phyloP scores from a whole-genome alignment of 805 yeast genomes.

The Myxozyma monticola region DNA sequence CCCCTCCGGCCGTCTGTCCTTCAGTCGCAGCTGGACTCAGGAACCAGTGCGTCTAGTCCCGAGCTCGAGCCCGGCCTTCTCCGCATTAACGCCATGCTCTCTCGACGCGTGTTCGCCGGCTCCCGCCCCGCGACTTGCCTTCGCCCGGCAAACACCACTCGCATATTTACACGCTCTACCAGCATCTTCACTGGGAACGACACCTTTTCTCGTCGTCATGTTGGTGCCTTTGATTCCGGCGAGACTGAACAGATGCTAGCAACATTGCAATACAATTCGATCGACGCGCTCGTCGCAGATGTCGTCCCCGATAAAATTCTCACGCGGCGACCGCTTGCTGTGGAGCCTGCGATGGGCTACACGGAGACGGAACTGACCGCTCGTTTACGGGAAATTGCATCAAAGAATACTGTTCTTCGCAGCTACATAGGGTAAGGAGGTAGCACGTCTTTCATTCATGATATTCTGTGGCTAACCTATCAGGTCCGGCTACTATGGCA shows the following conservation, averaged over 20 bases:
- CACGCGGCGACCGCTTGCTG: conserved; percentile 61
- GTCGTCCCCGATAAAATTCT: conserved; percentile 80
- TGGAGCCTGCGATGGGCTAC: conserved; percentile 70
- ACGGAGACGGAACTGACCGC: conserved; percentile 79
- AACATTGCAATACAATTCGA: conserved; percentile 61
- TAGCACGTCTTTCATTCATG: neutral
- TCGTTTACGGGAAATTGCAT: conserved; percentile 67
- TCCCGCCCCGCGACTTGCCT: neutral
- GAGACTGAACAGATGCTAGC: conserved; percentile 68
- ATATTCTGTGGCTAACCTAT: neutral
- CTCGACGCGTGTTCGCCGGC: neutral
- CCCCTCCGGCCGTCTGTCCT: no score
- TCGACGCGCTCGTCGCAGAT: conserved; percentile 66
- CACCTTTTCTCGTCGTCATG: conserved; percentile 84
- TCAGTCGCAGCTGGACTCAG: no score
- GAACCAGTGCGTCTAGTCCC: no score
- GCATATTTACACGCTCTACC: neutral
- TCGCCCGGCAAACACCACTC: neutral
- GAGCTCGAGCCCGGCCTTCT: neutral
- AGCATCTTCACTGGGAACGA: conserved; percentile 53
- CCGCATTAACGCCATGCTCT: neutral
- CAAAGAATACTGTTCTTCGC: conserved; percentile 68
- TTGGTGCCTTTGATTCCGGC: conserved; percentile 68
- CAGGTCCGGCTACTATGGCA: conserved; percentile 84
- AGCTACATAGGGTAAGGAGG: conserved; percentile 72